A percentile compares a stretch with the other conserved stretches of the same genome.
phyloP scores from a whole-genome alignment of 305 asterid genomes.

The Euphrasia arctica region DNA sequence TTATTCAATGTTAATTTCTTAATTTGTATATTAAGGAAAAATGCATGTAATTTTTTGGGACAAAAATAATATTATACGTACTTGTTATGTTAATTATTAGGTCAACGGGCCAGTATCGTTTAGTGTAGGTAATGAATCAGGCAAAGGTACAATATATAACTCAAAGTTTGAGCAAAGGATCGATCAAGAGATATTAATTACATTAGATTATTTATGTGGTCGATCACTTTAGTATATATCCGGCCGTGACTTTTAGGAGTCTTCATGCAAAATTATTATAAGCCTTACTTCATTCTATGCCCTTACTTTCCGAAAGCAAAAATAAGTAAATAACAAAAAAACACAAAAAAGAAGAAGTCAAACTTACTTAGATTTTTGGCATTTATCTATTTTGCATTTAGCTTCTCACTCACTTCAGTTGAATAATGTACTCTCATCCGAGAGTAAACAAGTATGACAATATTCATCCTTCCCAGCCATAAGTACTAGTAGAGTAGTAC shows the following conservation, averaged over 20 bases:
- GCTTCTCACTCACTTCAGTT: constrained; percentile 27
- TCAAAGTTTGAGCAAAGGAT: constrained; percentile 41
- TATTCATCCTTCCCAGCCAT: too few relatives aligned
- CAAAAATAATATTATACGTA: too few relatives aligned
- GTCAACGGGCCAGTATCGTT: too few relatives aligned
- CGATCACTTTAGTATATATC: neutral
- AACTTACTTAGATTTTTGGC: constrained; percentile 23
- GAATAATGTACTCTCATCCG: too few relatives aligned
- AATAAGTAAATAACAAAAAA: neutral
- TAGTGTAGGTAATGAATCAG: too few relatives aligned
- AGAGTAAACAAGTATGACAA: too few relatives aligned
- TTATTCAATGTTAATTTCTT: too few relatives aligned
- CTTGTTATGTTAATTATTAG: too few relatives aligned
- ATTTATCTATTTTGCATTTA: constrained; percentile 23
- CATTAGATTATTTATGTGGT: constrained; percentile 8
- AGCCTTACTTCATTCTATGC: constrained; percentile 15
- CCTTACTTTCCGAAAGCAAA: constrained; percentile 39
- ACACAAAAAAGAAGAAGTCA: constrained; percentile 24
- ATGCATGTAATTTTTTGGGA: too few relatives aligned
- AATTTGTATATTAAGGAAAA: too few relatives aligned
- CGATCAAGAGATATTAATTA: constrained; percentile 7
- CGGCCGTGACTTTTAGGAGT: constrained; percentile 15
- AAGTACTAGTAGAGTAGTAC: too few relatives aligned
- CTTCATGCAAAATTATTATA: constrained; percentile 19
- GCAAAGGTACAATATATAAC: constrained; percentile 12